Percentiles rank a stretch among this genome's conserved stretches.
Conservation (phyloP, 345 rosid genomes). For the Punica granatum region DNA sequence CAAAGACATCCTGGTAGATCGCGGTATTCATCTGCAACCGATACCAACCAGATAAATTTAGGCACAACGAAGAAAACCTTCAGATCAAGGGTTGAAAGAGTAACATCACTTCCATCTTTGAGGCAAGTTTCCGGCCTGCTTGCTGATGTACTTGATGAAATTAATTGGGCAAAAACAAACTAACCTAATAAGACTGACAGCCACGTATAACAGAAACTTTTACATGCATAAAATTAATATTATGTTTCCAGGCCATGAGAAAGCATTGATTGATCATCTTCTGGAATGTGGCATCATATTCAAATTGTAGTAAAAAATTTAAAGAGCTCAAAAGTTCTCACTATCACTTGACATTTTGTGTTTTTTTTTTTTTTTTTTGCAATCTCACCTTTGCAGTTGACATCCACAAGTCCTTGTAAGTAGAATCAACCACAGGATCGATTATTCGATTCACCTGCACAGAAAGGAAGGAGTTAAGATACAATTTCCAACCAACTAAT, state of each 20-base stretch:
- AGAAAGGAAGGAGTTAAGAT: conserved; percentile 1
- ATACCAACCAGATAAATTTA: conserved; percentile 3
- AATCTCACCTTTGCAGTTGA: conserved; percentile 79
- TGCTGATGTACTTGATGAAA: too few relatives aligned
- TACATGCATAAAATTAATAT: neutral
- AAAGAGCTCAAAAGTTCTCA: neutral
- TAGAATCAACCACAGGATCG: conserved; percentile 81
- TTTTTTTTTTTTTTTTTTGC: neutral
- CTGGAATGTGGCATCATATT: neutral
- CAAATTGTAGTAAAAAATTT: neutral
- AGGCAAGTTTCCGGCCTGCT: neutral
- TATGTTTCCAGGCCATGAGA: neutral
- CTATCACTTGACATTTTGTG: neutral
- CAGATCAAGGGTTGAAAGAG: neutral
- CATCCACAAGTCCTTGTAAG: conserved; percentile 76
- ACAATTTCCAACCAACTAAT: neutral
- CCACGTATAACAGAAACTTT: neutral
- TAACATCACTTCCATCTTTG: neutral
- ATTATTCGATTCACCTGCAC: conserved; percentile 54
- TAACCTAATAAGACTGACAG: neutral
- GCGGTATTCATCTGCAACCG: conserved; percentile 66
- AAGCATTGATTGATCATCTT: neutral
- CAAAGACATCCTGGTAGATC: conserved; percentile 84
- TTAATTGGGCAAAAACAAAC: neutral
- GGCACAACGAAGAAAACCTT: neutral